Percentiles rank a stretch among this genome's conserved stretches.
phyloP scores from a whole-genome alignment of 2,329 filamentous ascomycete genomes.

The Aspergillus quadrilineatus region DNA sequence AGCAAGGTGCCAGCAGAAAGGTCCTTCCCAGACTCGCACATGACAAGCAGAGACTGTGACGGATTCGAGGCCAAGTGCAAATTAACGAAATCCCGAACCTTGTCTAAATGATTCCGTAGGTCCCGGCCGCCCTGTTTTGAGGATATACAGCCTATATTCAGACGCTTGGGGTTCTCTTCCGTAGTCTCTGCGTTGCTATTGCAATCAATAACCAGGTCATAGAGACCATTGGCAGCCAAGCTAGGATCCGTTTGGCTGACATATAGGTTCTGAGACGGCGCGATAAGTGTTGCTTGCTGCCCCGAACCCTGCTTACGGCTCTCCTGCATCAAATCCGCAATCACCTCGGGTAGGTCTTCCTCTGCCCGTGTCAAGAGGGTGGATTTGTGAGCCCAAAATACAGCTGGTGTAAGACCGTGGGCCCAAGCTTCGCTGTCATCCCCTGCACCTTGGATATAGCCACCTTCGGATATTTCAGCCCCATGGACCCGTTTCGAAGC shows the following conservation, averaged over 20 bases:
- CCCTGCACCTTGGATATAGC: constrained; percentile 90
- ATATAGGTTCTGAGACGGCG: constrained; percentile 41
- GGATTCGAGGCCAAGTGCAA: constrained; percentile 32
- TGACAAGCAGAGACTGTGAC: constrained; percentile 53
- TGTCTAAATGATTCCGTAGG: constrained; percentile 68
- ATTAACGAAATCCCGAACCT: constrained; percentile 59
- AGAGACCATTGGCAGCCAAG: constrained; percentile 45
- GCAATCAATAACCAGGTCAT: constrained; percentile 44
- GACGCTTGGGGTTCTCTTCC: constrained; percentile 39
- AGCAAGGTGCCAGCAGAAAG: constrained; percentile 75
- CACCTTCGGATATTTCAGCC: constrained; percentile 66
- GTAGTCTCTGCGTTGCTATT: constrained; percentile 33
- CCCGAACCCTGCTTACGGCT: constrained; percentile 21
- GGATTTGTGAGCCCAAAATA: constrained; percentile 75
- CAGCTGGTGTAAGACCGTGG: constrained; percentile 67
- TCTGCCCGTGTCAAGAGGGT: constrained; percentile 64
- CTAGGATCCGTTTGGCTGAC: constrained; percentile 25
- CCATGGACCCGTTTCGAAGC: constrained; percentile 71
- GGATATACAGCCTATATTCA: constrained; percentile 64
- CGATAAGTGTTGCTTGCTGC: constrained; percentile 32
- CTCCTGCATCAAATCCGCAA: constrained; percentile 44
- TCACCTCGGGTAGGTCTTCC: constrained; percentile 58
- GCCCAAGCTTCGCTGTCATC: constrained; percentile 97
- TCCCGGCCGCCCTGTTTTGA: constrained; percentile 80
- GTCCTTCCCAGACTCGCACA: constrained; percentile 76